Conservation (phyloP, 768 basidiomycete species). For the Russula ochroleuca region DNA sequence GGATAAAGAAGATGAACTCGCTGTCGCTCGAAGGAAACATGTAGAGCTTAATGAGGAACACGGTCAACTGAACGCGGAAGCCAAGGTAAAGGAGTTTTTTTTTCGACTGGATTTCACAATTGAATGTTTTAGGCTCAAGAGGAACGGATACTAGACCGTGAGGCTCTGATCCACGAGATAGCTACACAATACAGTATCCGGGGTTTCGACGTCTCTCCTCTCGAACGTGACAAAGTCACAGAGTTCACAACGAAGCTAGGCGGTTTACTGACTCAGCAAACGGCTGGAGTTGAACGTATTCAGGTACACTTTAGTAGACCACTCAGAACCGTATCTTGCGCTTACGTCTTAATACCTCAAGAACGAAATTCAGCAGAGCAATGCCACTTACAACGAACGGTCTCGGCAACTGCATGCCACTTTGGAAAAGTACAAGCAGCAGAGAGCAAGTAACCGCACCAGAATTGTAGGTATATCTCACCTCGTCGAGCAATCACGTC, state of each 20-base stretch:
- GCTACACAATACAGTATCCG: slow-evolving; percentile 64
- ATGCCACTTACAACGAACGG: slow-evolving; percentile 62
- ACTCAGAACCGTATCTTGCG: slow-evolving; percentile 3
- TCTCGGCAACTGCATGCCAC: slow-evolving; percentile 54
- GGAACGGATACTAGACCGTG: slow-evolving; percentile 62
- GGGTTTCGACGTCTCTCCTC: slow-evolving; percentile 65
- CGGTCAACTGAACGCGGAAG: slow-evolving; percentile 68
- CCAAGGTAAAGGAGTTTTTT: slow-evolving; percentile 48
- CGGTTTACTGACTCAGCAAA: slow-evolving; percentile 59
- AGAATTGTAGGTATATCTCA: slow-evolving; percentile 47
- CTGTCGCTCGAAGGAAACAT: slow-evolving; percentile 47
- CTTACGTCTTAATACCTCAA: slow-evolving; percentile 30
- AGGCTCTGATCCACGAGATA: slow-evolving; percentile 66
- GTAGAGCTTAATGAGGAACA: slow-evolving; percentile 54
- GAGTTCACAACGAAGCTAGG: slow-evolving; percentile 68
- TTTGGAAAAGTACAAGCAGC: slow-evolving; percentile 50
- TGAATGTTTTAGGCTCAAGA: slow-evolving; percentile 57
- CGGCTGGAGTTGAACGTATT: slow-evolving; percentile 58
- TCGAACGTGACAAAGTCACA: slow-evolving; percentile 64
- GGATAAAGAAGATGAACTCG: slow-evolving; percentile 59
- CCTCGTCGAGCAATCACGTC: not conserved
- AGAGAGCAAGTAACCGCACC: slow-evolving; percentile 48
- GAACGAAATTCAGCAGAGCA: slow-evolving; percentile 52
- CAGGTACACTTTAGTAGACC: slow-evolving; percentile 44
- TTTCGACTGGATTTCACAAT: not conserved